Percentiles rank a stretch among this genome's conserved stretches.
These are phyloP conservation scores for Macaranga tanarius DNA, from an alignment of 441 rosid genomes.

Conservation along the genomic window DNA sequence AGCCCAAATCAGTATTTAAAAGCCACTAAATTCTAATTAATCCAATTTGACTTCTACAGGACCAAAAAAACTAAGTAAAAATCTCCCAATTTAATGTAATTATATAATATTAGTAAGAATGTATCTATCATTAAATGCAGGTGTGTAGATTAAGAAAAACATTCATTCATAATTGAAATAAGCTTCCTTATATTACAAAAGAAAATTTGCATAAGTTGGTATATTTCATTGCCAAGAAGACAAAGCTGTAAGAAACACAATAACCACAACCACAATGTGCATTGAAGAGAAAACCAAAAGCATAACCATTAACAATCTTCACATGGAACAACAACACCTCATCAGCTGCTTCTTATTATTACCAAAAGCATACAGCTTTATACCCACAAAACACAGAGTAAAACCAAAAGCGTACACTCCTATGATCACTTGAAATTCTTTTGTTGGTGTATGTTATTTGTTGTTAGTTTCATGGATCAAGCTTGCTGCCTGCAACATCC, in stretches of 20 bases:
- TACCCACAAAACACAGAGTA: not conserved
- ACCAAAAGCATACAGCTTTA: not conserved
- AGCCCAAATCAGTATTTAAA: no score
- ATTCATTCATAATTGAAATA: not conserved
- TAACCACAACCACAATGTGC: not conserved
- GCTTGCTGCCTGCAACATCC: slow-evolving; percentile 76
- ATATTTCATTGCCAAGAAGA: not conserved
- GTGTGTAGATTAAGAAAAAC: no score
- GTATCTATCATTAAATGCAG: no score
- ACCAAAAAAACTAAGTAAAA: no score
- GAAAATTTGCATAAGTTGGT: not conserved
- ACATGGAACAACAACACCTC: not conserved
- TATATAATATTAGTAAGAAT: no score
- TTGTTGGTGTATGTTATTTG: not conserved
- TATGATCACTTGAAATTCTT: no score
- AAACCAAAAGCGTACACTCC: no score
- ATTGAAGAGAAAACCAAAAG: not conserved
- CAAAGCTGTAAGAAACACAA: no score
- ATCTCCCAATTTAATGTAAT: no score
- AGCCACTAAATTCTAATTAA: no score
- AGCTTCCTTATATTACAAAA: not conserved
- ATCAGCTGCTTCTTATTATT: not conserved
- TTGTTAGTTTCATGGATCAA: slow-evolving; percentile 28
- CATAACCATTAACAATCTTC: not conserved
- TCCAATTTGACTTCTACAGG: no score